Conservation (phyloP, 805 yeast genomes). For the Wickerhamomyces rabaulensis region DNA sequence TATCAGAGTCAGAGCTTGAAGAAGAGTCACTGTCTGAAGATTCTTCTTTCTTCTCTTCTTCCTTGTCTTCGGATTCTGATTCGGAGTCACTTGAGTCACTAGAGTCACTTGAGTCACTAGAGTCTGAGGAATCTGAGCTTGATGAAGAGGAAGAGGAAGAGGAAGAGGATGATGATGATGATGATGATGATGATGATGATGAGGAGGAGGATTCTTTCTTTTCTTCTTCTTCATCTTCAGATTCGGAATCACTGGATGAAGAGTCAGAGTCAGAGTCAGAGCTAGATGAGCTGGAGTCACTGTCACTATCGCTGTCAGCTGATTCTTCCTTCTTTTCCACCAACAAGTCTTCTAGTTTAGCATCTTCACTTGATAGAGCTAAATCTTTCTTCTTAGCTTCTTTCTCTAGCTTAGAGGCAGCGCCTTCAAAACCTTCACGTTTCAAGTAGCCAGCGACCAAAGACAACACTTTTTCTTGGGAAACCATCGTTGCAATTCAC, state of each 20-base stretch:
- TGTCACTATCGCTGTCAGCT: constrained; percentile 9
- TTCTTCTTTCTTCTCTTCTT: constrained; percentile 8
- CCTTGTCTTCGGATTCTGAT: constrained; percentile 7
- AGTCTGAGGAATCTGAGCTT: constrained; percentile 19
- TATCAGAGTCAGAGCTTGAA: constrained; percentile 14
- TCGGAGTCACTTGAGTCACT: constrained; percentile 10
- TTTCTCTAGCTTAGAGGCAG: constrained; percentile 15
- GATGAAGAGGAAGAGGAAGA: constrained; percentile 13
- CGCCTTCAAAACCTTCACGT: constrained; percentile 15
- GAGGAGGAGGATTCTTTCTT: constrained; percentile 3
- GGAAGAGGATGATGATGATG: constrained; percentile 16
- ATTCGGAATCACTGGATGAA: not conserved
- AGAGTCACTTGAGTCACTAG: constrained; percentile 18
- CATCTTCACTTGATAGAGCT: constrained; percentile 2
- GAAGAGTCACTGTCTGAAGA: constrained; percentile 15
- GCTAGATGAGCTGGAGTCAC: constrained; percentile 5
- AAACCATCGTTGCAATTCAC: constrained; percentile 13
- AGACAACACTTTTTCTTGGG: constrained; percentile 16
- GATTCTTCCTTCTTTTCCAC: constrained; percentile 8
- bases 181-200: constrained; percentile 1
- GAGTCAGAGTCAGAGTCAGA: constrained; percentile 7
- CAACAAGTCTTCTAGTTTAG: constrained; percentile 8
- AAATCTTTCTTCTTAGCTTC: constrained; percentile 16
- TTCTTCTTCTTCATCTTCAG: constrained; percentile 3
- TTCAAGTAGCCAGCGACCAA: constrained; percentile 20